Evolutionary conservation across 371 early-diverging fungal genomes (phyloP).

Genomic region (Mucor lusitanicus): DNA sequence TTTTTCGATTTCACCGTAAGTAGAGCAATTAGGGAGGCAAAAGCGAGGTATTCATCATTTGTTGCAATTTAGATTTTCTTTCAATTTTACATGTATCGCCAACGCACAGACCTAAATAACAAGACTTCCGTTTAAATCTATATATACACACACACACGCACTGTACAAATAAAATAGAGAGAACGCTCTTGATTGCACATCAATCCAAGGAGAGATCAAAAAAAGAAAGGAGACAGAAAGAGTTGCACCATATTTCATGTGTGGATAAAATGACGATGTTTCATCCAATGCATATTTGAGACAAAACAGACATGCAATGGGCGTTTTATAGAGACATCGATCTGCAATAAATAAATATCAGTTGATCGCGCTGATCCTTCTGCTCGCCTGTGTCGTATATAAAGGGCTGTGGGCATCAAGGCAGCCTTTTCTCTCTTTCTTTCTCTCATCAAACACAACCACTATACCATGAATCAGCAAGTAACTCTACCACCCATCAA

Average conservation of each 20-base stretch:
- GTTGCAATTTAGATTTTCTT: constrained; percentile 42
- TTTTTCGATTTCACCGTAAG: constrained; percentile 66
- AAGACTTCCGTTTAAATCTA: background rate
- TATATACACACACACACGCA: background rate
- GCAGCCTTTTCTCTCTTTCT: background rate
- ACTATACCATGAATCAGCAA: constrained; percentile 15
- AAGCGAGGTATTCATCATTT: background rate
- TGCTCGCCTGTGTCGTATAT: background rate
- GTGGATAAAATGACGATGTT: constrained; percentile 16
- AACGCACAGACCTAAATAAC: constrained; percentile 7
- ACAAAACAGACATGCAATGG: constrained; percentile 1
- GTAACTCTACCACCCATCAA: constrained; percentile 25
- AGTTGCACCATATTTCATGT: background rate
- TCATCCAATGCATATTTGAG: constrained; percentile 13
- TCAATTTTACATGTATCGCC: constrained; percentile 50
- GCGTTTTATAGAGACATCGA: constrained; percentile 2
- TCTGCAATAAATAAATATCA: constrained; percentile 20
- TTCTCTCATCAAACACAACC: constrained; percentile 1
- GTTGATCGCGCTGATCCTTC: constrained; percentile 20
- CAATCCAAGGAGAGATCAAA: too few species aligned
- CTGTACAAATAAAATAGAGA: background rate
- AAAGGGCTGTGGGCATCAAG: background rate
- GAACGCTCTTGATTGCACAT: background rate
- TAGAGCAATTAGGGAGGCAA: background rate
- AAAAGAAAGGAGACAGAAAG: background rate